Evolutionary conservation across 108 stramenopile genomes (phyloP).

Genomic region (Nitzschia sp.): DNA sequence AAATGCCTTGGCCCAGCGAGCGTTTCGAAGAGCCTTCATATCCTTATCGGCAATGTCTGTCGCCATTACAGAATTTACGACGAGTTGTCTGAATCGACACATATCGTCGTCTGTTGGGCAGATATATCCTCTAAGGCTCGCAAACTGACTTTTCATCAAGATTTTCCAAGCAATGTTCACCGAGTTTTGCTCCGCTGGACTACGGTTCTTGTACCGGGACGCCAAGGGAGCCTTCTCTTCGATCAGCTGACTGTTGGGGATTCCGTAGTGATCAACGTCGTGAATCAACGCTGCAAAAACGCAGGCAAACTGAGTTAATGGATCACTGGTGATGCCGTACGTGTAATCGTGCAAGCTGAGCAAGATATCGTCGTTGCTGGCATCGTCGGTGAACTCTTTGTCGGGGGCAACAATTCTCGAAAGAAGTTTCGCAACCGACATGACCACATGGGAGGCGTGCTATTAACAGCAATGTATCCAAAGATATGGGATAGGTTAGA

Average conservation of each 20-base stretch:
- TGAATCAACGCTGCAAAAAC: conserved; percentile 22
- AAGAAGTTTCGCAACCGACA: conserved; percentile 17
- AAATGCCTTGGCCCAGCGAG: conserved; percentile 32
- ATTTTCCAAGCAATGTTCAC: conserved; percentile 45
- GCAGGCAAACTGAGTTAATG: conserved; percentile 18
- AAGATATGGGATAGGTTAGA: no score
- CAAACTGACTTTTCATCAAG: conserved; percentile 41
- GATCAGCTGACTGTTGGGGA: conserved; percentile 48
- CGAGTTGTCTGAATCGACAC: conserved; percentile 16
- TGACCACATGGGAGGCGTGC: conserved; percentile 15
- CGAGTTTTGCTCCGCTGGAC: conserved; percentile 53
- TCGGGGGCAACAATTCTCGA: conserved; percentile 9
- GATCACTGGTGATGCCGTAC: conserved; percentile 16
- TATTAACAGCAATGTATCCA: not conserved
- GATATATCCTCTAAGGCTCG: conserved; percentile 3
- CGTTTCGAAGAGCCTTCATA: conserved; percentile 11
- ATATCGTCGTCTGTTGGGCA: conserved; percentile 9
- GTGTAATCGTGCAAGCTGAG: not conserved
- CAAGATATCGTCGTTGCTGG: not conserved
- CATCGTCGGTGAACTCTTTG: not conserved
- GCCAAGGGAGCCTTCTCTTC: conserved; percentile 52
- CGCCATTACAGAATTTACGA: conserved; percentile 29
- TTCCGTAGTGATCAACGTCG: conserved; percentile 31
- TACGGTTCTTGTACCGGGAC: conserved; percentile 41
- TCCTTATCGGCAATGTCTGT: conserved; percentile 29